Evolutionary conservation across 345 rosid species (phyloP), one percentile per base, ranked within the genome.

Genomic region (Camelina neglecta): DNA sequence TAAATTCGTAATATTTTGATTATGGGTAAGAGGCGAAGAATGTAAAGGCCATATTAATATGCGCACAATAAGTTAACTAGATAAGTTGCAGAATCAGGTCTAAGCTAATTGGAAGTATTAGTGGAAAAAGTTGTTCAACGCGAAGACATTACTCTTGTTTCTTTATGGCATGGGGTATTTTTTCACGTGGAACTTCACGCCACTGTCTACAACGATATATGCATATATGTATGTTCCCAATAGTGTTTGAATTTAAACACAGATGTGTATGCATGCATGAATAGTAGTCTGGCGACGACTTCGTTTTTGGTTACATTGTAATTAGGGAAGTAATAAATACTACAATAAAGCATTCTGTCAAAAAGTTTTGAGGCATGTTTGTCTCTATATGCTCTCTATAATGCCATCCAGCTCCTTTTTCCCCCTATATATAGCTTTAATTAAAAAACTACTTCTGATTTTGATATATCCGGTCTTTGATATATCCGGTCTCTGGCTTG

Each of bases 111-210:
- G 76, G 63, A 63, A 61, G 62, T 72, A 72, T 62, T 62, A 24
- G 49, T 63, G 69, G 62, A 51, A 50, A 50, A 57, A 50, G 60
- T 51, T 38, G 26, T 72, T 72, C 62, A 72, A 72, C 60, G 31
- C 13, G 44, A 63, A 73, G 45, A 41, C 21, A 38, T 59, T 53
- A 20, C 70, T 53, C 54, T 63, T 73, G 76, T 73, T 73, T 63
- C 69, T 41, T 63, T 73, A 73, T 73, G 76, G 76, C 76, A 73
- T 62, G 76, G 42, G 49, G 75, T 63, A 63, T 73, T 73, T 60
- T 59, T 62, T 53, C 45, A 39, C 63, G 31, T 63, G 5, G 76
- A 53, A 63, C 16, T 41, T 54, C 70, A 62, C 76, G 76, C 69
- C 75, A 49, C 41, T 41, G 63, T 69, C 73, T 56, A 41, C 5